phyloP scores from a whole-genome alignment of 768 basidiomycete genomes.

The Tylopilus subfusipes region DNA sequence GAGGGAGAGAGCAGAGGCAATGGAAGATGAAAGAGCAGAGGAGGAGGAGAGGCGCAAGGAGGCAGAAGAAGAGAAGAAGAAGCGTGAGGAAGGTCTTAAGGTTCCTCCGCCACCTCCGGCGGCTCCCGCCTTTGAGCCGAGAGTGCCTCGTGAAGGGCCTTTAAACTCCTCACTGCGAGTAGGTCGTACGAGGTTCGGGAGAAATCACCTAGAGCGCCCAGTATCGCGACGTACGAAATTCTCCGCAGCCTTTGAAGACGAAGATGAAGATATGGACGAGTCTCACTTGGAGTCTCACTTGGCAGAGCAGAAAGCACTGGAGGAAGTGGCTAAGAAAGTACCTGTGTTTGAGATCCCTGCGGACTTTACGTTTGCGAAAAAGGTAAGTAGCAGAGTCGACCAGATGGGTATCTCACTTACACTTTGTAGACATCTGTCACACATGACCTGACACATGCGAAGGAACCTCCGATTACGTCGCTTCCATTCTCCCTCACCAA shows the following conservation, averaged over 20 bases:
- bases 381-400: slow-evolving; percentile 36
- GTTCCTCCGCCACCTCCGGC: slow-evolving; percentile 15
- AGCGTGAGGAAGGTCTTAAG: slow-evolving; percentile 16
- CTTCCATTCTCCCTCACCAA: slow-evolving; percentile 65
- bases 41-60: slow-evolving; percentile 25
- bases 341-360: slow-evolving; percentile 59
- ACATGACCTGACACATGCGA: slow-evolving; percentile 43
- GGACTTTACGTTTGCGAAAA: slow-evolving; percentile 66
- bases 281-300: slow-evolving; percentile 36
- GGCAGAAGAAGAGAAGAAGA: slow-evolving; percentile 16
- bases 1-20: slow-evolving; percentile 32
- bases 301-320: slow-evolving; percentile 45
- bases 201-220: slow-evolving; percentile 62
- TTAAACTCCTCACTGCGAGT: slow-evolving; percentile 57
- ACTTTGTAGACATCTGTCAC: slow-evolving; percentile 33
- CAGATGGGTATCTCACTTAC: slow-evolving; percentile 1
- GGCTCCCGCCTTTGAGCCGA: slow-evolving; percentile 21
- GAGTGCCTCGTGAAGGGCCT: slow-evolving; percentile 17
- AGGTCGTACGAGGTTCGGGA: slow-evolving; percentile 53
- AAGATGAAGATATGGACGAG: slow-evolving; percentile 42
- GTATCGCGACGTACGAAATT: slow-evolving; percentile 50
- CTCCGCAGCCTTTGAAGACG: slow-evolving; percentile 60
- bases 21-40: slow-evolving; percentile 33
- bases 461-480: slow-evolving; percentile 62
- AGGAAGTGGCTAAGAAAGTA: slow-evolving; percentile 52